Conservation (phyloP, 1,139 yeast genomes). For the Yamadazyma siamensis region DNA sequence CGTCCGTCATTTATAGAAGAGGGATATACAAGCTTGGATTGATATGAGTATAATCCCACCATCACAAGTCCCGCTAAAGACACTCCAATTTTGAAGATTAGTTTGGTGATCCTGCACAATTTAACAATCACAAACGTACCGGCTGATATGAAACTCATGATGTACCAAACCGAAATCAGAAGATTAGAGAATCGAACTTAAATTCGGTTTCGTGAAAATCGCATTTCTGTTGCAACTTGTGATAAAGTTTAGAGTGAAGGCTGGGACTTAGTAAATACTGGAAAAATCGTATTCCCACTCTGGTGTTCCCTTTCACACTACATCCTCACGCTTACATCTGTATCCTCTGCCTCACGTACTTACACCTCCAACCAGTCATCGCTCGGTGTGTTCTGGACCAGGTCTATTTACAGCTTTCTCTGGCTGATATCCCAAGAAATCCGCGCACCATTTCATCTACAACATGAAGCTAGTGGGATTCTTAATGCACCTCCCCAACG, state of each 20-base stretch:
- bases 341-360: no score
- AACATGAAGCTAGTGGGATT: constrained; percentile 56
- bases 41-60: constrained; percentile 63
- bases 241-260: no score
- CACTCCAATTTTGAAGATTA: constrained; percentile 27
- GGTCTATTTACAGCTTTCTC: background rate
- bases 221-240: no score
- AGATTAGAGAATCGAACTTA: no score
- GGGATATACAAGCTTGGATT: constrained; percentile 74
- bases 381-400: no score
- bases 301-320: no score
- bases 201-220: no score
- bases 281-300: no score
- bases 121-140: constrained; percentile 10
- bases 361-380: no score
- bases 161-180: no score
- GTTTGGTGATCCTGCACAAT: constrained; percentile 14
- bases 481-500: constrained; percentile 69
- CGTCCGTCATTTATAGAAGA: constrained; percentile 77
- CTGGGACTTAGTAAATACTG: no score
- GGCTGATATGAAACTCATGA: constrained; percentile 10
- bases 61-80: constrained; percentile 40
- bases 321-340: no score
- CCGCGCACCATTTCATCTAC: background rate
- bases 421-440: background rate